phyloP scores from a whole-genome alignment of 2,329 filamentous ascomycete species.

The Fusarium verrucosum region DNA sequence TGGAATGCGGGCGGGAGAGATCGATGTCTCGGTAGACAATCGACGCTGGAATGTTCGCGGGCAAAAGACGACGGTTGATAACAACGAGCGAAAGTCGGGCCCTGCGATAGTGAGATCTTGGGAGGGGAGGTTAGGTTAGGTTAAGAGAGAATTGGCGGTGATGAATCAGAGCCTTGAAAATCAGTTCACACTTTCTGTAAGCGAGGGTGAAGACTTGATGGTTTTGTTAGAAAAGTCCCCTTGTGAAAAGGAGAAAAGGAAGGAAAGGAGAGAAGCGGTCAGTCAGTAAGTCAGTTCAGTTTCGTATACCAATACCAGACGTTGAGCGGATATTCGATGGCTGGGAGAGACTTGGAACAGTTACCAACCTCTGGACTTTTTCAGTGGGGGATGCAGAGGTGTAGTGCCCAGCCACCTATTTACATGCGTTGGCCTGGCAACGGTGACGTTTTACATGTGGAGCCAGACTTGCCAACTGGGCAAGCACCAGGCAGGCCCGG shows the following conservation, averaged over 20 bases:
- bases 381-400: slow-evolving; percentile 26
- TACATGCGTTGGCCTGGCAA: slow-evolving; percentile 41
- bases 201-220: slow-evolving; percentile 38
- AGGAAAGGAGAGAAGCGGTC: slow-evolving; percentile 32
- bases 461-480: slow-evolving; percentile 6
- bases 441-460: slow-evolving; percentile 37
- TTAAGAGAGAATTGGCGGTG: slow-evolving; percentile 11
- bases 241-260: slow-evolving; percentile 22
- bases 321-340: slow-evolving; percentile 40
- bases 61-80: slow-evolving; percentile 31
- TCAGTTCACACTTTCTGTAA: slow-evolving; percentile 41
- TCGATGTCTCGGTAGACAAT: slow-evolving; percentile 29
- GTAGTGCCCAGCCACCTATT: slow-evolving; percentile 43
- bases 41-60: slow-evolving; percentile 37
- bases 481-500: neutral
- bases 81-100: slow-evolving; percentile 43
- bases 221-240: slow-evolving; percentile 32
- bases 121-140: slow-evolving; percentile 12
- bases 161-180: slow-evolving; percentile 25
- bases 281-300: slow-evolving; percentile 32
- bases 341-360: slow-evolving; percentile 37
- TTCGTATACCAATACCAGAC: slow-evolving; percentile 27
- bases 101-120: slow-evolving; percentile 41
- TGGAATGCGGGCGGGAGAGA: slow-evolving; percentile 39
- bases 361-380: slow-evolving; percentile 43